Percentiles rank a stretch among this genome's conserved stretches.
Evolutionary conservation across 306 rosid genomes (phyloP).

Genomic region (Cucurbita moschata): DNA sequence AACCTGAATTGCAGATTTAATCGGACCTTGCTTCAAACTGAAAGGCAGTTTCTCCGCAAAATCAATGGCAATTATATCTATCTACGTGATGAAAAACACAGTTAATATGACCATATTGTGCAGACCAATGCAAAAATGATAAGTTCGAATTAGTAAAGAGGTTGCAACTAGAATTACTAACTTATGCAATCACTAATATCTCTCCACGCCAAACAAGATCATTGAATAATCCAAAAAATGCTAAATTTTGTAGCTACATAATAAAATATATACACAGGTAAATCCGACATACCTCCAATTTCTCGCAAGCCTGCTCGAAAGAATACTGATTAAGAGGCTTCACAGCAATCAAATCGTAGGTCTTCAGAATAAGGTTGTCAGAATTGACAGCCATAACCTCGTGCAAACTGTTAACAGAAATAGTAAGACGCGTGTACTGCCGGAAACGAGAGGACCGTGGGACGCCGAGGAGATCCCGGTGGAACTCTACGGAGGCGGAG

Average conservation of each 20-base stretch:
- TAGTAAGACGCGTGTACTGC: slow-evolving; percentile 80
- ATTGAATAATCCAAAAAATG: background rate
- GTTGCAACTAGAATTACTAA: background rate
- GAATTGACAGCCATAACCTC: slow-evolving; percentile 52
- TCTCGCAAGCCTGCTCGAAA: slow-evolving; percentile 65
- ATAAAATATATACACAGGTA: background rate
- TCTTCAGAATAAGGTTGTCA: slow-evolving; percentile 66
- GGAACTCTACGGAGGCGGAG: slow-evolving; percentile 48
- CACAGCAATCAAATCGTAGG: slow-evolving; percentile 66
- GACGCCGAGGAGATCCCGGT: slow-evolving; percentile 49
- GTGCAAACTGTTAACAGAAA: slow-evolving; percentile 24
- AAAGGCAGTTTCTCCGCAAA: slow-evolving; percentile 52
- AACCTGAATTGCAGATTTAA: slow-evolving; percentile 63
- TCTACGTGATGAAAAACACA: slow-evolving; percentile 26
- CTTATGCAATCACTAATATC: background rate
- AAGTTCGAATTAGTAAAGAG: background rate
- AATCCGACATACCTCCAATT: slow-evolving; percentile 44
- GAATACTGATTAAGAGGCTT: slow-evolving; percentile 46
- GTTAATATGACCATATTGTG: background rate
- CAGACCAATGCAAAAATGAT: background rate
- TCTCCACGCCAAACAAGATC: background rate
- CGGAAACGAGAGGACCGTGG: slow-evolving; percentile 56
- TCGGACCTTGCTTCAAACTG: slow-evolving; percentile 56
- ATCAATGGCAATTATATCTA: slow-evolving; percentile 64
- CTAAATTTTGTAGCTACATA: background rate